Evolutionary conservation across 345 rosid genomes (phyloP).

Genomic region (Pistacia vera): DNA sequence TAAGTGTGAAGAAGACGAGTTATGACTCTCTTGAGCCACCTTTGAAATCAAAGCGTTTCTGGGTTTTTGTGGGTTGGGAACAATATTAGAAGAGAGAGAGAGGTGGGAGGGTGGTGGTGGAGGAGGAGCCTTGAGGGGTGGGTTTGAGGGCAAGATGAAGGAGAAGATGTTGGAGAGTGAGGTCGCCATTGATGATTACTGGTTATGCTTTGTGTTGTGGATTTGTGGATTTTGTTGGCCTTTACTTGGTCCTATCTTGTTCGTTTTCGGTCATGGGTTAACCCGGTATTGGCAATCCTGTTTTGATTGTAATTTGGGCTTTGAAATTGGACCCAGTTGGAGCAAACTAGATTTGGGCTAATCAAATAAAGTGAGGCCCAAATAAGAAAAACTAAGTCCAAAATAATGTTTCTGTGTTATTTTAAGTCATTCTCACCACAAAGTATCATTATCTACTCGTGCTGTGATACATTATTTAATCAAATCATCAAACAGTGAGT

Average conservation of each 20-base stretch:
- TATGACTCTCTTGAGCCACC: constrained; percentile 30
- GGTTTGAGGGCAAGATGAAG: constrained; percentile 54
- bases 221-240: constrained; percentile 18
- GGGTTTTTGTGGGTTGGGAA: constrained; percentile 25
- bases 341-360: background rate
- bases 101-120: constrained; percentile 30
- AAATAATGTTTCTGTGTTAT: too few relatives aligned
- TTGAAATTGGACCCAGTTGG: background rate
- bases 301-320: background rate
- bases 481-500: too few relatives aligned
- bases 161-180: constrained; percentile 68
- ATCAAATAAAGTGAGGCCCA: background rate
- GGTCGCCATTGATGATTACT: constrained; percentile 43
- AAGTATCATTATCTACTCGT: too few relatives aligned
- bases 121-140: constrained; percentile 36
- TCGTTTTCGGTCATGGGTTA: background rate
- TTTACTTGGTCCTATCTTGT: constrained; percentile 1
- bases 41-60: constrained; percentile 26
- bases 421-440: too few relatives aligned
- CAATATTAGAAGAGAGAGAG: constrained; percentile 24
- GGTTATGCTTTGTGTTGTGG: constrained; percentile 22
- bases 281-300: background rate
- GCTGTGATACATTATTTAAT: too few relatives aligned
- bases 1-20: constrained; percentile 12
- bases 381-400: background rate